Evolutionary conservation across 768 basidiomycete genomes (phyloP).

Genomic region (Kwoniella sp.): DNA sequence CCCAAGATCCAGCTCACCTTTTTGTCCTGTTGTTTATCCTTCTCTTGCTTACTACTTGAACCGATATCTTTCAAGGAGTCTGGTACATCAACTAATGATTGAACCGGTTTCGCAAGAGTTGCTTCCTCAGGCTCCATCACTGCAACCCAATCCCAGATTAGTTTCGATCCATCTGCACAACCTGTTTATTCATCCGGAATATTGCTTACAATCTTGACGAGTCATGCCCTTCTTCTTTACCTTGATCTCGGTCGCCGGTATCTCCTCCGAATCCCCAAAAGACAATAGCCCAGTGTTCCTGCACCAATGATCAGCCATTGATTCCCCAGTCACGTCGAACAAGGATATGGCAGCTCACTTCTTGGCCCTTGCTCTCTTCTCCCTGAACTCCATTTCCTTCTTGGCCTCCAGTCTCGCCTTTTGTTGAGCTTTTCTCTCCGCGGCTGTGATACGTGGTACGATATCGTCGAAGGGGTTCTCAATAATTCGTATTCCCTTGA

Average conservation of each 20-base stretch:
- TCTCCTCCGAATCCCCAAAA: constrained; percentile 72
- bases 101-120: constrained; percentile 25
- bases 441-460: constrained; percentile 91
- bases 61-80: constrained; percentile 29
- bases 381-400: constrained; percentile 43
- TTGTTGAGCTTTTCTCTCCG: constrained; percentile 81
- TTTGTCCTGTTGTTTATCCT: constrained; percentile 39
- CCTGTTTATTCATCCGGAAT: too few relatives aligned
- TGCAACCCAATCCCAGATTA: constrained; percentile 26
- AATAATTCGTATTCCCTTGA: constrained; percentile 76
- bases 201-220: constrained; percentile 70
- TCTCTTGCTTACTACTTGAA: constrained; percentile 45
- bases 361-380: constrained; percentile 71
- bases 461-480: constrained; percentile 97
- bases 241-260: constrained; percentile 62
- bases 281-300: constrained; percentile 89
- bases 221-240: constrained; percentile 80
- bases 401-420: constrained; percentile 60
- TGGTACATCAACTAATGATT: constrained; percentile 30
- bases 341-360: constrained; percentile 64
- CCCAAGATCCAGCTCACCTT: constrained; percentile 34
- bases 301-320: constrained; percentile 11
- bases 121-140: constrained; percentile 57
- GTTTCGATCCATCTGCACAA: background rate
- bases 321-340: background rate